Evolutionary conservation across 2,329 filamentous ascomycete genomes (phyloP).

Genomic region (Keithomyces neogunnii): DNA sequence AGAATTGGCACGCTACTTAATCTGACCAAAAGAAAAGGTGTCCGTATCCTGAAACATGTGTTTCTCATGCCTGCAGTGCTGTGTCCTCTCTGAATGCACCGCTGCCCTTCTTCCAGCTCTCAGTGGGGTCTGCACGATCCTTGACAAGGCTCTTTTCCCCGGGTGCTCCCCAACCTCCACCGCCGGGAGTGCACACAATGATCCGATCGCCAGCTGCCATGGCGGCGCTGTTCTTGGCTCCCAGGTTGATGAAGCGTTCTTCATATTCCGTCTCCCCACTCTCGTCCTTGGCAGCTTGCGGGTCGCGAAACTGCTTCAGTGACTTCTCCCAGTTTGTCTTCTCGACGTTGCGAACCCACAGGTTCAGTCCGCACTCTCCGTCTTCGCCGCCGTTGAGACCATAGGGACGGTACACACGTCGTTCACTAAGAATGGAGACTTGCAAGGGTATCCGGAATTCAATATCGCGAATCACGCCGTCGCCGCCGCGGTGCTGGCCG

Average conservation of each 20-base stretch:
- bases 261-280: constrained; percentile 37
- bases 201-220: constrained; percentile 73
- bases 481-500: constrained; percentile 61
- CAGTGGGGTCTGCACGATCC: constrained; percentile 43
- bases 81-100: constrained; percentile 47
- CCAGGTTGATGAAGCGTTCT: constrained; percentile 60
- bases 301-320: constrained; percentile 28
- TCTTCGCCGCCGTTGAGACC: constrained; percentile 73
- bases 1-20: too few relatives aligned
- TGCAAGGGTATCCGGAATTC: constrained; percentile 72
- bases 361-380: constrained; percentile 69
- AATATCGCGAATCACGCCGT: constrained; percentile 69
- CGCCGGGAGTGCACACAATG: constrained; percentile 69
- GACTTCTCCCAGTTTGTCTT: constrained; percentile 43
- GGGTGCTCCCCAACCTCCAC: constrained; percentile 63
- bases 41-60: neutral
- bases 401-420: constrained; percentile 61
- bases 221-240: constrained; percentile 69
- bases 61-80: constrained; percentile 44
- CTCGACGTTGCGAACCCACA: constrained; percentile 73
- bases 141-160: constrained; percentile 48
- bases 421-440: constrained; percentile 68
- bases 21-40: too few relatives aligned
- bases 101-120: constrained; percentile 47
- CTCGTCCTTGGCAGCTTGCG: constrained; percentile 15